Evolutionary conservation across 257 asterid species (phyloP).

Genomic region (Asclepias syriaca): DNA sequence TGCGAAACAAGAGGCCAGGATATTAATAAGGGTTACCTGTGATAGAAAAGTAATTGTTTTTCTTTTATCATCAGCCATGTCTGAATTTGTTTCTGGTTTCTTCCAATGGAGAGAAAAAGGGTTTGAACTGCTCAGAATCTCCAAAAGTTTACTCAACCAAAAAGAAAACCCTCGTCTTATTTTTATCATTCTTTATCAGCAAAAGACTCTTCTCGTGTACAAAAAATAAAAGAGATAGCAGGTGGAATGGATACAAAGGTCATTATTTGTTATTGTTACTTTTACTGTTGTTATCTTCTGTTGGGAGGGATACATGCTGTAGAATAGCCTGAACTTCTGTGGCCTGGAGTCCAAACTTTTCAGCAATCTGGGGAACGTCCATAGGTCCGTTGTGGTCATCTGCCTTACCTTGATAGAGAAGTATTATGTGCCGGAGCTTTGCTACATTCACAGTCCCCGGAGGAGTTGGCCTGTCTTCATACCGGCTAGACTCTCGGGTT

Average conservation of each 20-base stretch:
- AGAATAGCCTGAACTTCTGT: conserved; percentile 63
- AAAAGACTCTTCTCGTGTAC: neutral
- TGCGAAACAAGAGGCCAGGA: neutral
- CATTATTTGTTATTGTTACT: conserved; percentile 24
- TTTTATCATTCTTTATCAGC: neutral
- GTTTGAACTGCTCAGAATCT: too few species aligned
- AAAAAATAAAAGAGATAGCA: neutral
- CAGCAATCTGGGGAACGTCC: conserved; percentile 53
- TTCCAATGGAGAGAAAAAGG: too few species aligned
- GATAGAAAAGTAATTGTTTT: too few species aligned
- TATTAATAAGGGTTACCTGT: neutral
- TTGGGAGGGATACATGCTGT: conserved; percentile 61
- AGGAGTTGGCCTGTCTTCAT: conserved; percentile 69
- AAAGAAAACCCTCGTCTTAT: neutral
- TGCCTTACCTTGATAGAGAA: conserved; percentile 68
- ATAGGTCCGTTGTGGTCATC: conserved; percentile 55
- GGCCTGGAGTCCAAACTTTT: conserved; percentile 48
- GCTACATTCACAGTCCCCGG: conserved; percentile 73
- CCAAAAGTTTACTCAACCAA: too few species aligned
- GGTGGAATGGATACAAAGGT: neutral
- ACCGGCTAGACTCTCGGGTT: conserved; percentile 53
- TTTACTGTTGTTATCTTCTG: conserved; percentile 36
- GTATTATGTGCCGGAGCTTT: conserved; percentile 66
- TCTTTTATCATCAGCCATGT: neutral
- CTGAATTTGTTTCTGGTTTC: neutral